phyloP scores from a whole-genome alignment of 352 stramenopile genomes.

The Phytophthora uliginosa region DNA sequence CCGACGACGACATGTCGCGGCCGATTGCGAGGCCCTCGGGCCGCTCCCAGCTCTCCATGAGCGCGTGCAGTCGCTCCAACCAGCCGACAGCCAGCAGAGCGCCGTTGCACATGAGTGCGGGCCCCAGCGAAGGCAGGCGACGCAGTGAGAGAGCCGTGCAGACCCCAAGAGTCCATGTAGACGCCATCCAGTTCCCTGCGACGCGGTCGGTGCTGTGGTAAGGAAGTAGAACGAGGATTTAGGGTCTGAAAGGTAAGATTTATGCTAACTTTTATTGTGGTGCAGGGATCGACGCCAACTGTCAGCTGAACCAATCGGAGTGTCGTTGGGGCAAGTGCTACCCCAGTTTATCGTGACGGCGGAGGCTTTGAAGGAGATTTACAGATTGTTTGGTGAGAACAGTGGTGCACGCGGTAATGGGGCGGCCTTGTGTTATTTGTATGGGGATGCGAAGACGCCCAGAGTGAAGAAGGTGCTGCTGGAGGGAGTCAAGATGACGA shows the following conservation, averaged over 20 bases:
- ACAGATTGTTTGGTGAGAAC: conserved; percentile 38
- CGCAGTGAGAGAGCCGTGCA: not conserved
- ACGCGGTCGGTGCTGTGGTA: conserved; percentile 79
- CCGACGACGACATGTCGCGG: conserved; percentile 61
- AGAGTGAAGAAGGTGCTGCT: conserved; percentile 37
- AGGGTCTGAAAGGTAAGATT: not conserved
- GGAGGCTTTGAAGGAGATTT: conserved; percentile 60
- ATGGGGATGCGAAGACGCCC: conserved; percentile 30
- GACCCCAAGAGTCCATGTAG: conserved; percentile 53
- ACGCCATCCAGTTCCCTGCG: conserved; percentile 71
- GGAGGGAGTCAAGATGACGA: conserved; percentile 37
- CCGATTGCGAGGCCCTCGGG: not conserved
- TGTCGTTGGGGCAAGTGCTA: conserved; percentile 58
- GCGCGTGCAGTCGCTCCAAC: conserved; percentile 11
- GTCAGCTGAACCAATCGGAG: conserved; percentile 40
- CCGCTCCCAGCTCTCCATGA: conserved; percentile 27
- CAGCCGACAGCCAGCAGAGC: conserved; percentile 1
- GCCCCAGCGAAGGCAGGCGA: conserved; percentile 13
- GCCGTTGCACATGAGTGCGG: conserved; percentile 20
- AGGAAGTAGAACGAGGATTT: conserved; percentile 3
- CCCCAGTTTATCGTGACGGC: conserved; percentile 59
- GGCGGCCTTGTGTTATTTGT: conserved; percentile 54
- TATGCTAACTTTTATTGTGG: not conserved
- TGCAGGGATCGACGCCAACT: conserved; percentile 74
- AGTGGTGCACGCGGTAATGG: conserved; percentile 7